phyloP scores from a whole-genome alignment of 129 eudicot genomes.

The Cynara cardunculus region DNA sequence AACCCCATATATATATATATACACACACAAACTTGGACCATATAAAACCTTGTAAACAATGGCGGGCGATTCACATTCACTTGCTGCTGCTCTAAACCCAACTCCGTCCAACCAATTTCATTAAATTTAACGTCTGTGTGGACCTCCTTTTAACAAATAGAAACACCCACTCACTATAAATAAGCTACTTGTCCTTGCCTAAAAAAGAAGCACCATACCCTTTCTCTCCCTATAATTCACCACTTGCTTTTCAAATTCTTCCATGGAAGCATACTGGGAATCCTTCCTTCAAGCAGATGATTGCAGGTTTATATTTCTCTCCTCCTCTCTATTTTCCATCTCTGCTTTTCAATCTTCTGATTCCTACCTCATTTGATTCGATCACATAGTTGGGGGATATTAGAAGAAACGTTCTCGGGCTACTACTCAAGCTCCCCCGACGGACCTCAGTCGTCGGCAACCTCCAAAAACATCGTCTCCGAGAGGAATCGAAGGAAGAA shows the following conservation, averaged over 20 bases:
- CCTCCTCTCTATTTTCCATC: not conserved
- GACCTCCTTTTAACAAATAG: too few relatives aligned
- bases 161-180: not conserved
- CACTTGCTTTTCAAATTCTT: not conserved
- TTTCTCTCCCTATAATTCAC: not conserved
- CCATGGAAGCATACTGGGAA: conserved; percentile 33
- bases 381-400: conserved; percentile 30
- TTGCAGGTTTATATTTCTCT: conserved; percentile 8
- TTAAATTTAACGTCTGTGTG: too few relatives aligned
- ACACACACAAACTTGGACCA: too few relatives aligned
- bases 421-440: conserved; percentile 88
- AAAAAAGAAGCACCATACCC: not conserved
- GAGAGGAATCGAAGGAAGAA: conserved; percentile 86
- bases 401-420: conserved; percentile 53
- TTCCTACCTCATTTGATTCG: not conserved
- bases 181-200: not conserved
- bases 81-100: too few relatives aligned
- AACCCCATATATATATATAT: too few relatives aligned
- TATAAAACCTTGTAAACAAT: not conserved
- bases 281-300: conserved; percentile 15
- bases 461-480: conserved; percentile 70
- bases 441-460: conserved; percentile 47
- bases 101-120: too few relatives aligned
- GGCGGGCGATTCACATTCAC: not conserved
- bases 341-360: not conserved